Base-by-base conservation (phyloP, 2,329 filamentous ascomycete species). In the Cytospora paraplurivora region DNA sequence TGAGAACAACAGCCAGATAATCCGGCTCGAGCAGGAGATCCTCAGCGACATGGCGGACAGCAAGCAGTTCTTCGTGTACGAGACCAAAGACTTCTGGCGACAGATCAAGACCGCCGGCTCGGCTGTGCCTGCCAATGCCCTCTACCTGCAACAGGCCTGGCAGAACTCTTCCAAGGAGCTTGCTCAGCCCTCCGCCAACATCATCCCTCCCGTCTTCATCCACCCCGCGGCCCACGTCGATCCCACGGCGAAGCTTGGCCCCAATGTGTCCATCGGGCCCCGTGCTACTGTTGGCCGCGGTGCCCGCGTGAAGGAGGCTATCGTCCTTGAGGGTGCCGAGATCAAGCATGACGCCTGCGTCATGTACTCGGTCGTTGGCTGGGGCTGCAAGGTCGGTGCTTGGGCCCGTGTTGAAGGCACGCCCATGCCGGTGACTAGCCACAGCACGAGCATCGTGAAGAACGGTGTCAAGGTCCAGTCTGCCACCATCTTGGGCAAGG, bases 81-180 rank as follows among this genome's bases (percentile, higher is more conserved):
- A 99, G 82, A 98, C 94, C 69, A 96, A 96, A 81, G 95, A 98
- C 77, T 99, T 99, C 78, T 99, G 95, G 95, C 92, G 95, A 71
- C 95, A 99, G 83, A 98, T 99, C 85, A 99, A 99, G 86, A 97
- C 95, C 1, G 95, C 95, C 65, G 95, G 95, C 65, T 98, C 94
- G 7, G 95, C 95, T 56, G 93, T 99, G 34, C 95, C 95, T 17
- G 95, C 95, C 67, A 98, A 98, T 73, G 95, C 95, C 15, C 85
- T 99, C 38, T 99, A 99, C 79, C 87, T 99, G 61, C 92, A 96
- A 76, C 92, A 97, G 81, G 94, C 95, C 21, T 90, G 90, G 82
- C 94, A 98, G 78, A 85, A 83, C 52, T 87, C 88, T 69, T 92
- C 91, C 47, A 83, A 87, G 59, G 94, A 97, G 80, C 88, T 98